phyloP scores from a whole-genome alignment of 2,329 filamentous ascomycete genomes.

The Ramichloridium luteum region DNA sequence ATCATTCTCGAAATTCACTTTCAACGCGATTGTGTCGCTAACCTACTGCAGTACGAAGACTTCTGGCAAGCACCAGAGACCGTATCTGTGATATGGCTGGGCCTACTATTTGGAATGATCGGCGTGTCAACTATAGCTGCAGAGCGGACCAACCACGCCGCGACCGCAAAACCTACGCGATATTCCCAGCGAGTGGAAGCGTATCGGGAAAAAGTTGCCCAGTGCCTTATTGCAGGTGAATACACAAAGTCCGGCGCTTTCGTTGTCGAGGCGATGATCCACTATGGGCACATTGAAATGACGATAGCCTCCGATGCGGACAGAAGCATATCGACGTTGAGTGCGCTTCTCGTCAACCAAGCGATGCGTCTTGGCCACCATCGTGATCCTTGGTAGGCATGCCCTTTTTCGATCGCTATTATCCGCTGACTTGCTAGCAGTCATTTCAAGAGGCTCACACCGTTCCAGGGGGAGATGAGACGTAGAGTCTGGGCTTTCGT shows the following conservation, averaged over 20 bases:
- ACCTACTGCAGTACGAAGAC: conserved; percentile 32
- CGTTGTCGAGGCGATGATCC: conserved; percentile 7
- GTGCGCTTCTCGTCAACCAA: conserved; percentile 4
- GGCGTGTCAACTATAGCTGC: conserved; percentile 10
- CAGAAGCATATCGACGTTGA: conserved; percentile 5
- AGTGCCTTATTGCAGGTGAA: conserved; percentile 9
- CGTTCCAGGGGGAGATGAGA: conserved; percentile 5
- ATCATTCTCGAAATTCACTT: too few relatives aligned
- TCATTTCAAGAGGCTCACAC: conserved; percentile 2
- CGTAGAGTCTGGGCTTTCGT: conserved; percentile 3
- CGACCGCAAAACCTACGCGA: too few relatives aligned
- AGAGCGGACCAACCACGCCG: too few relatives aligned
- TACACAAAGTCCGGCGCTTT: conserved; percentile 6
- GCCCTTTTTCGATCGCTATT: too few relatives aligned
- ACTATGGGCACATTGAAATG: too few relatives aligned
- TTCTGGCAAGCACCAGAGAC: conserved; percentile 32
- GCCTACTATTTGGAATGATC: conserved; percentile 32
- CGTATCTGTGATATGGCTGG: conserved; percentile 32
- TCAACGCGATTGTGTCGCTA: too few relatives aligned
- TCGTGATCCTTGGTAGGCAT: conserved; percentile 6
- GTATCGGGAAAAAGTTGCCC: conserved; percentile 2
- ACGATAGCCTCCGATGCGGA: too few relatives aligned
- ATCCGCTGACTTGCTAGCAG: too few relatives aligned
- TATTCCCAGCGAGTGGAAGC: conserved; percentile 5
- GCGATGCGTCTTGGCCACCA: conserved; percentile 5